Base-by-base conservation (phyloP, 306 rosid genomes). In the Glycine tomentella region DNA sequence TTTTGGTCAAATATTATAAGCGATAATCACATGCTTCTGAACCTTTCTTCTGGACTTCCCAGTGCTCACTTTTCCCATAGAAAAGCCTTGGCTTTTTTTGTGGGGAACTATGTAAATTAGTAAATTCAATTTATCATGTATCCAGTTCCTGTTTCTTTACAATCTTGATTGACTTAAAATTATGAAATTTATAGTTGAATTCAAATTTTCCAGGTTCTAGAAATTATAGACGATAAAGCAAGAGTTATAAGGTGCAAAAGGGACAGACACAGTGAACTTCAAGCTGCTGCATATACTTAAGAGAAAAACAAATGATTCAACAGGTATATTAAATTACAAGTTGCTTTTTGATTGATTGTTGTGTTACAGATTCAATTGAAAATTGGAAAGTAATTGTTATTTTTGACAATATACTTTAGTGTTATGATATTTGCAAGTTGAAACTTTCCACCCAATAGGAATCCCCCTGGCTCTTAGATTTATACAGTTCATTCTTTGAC, bases 191-290 rank as follows among this genome's bases (percentile, higher is more conserved):
- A 71, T 13, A 9, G 51, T 79, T 72, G 81, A 77, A 12, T 6
- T 74, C 34, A 52, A 61, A 44, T 52, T 83, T 78, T 76, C 56
- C 88, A 95, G 98, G 96, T 95, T 86, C 89, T 93, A 36, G 98
- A 91, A 87, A 91, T 95, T 75, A 90, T 71, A 82, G 94, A 79
- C 49, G 38, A 87, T 61, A 59, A 78, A 84, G 97, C 90, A 70
- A 90, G 94, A 87, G 93, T 89, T 78, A 85, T 95, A 80, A 89
- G 92, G 85, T 90, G 91, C 87, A 81, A 84, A 86, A 86, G 81
- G 79, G 92, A 87, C 73, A 72, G 82, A 51, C 81, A 79, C 82
- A 50, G 83, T 67, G 98, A 89, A 81, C 89, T 83, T 69, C 86
- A 82, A 82, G 88, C 77, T 58, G 86, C 87, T 69, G 91, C 91